phyloP scores from a whole-genome alignment of 1,284 basidiomycete species.

The Entoloma clypeatum region DNA sequence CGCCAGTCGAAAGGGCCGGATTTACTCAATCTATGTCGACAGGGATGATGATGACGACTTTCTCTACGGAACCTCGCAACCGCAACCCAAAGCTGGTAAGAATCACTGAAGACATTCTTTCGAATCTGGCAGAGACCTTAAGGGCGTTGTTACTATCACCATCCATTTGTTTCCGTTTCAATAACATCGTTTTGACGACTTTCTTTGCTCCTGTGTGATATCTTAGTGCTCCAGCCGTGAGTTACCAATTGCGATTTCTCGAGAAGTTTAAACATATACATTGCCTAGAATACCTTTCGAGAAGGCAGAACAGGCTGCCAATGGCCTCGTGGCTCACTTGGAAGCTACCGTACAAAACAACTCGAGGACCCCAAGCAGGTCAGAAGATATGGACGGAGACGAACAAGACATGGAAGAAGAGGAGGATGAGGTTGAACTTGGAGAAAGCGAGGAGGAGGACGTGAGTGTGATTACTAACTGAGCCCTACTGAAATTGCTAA shows the following conservation, averaged over 20 bases:
- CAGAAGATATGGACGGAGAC: conserved; percentile 12
- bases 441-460: conserved; percentile 38
- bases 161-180: conserved; percentile 25
- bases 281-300: conserved; percentile 44
- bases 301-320: conserved; percentile 35
- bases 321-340: conserved; percentile 44
- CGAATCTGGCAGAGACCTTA: conserved; percentile 9
- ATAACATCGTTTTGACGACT: conserved; percentile 40
- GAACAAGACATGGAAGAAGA: conserved; percentile 28
- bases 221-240: conserved; percentile 54
- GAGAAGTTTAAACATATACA: conserved; percentile 17
- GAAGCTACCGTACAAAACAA: conserved; percentile 41
- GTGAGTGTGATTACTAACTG: conserved; percentile 26
- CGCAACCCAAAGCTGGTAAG: conserved; percentile 39
- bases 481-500: conserved; percentile 2
- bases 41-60: conserved; percentile 76
- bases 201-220: conserved; percentile 34
- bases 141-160: conserved; percentile 22
- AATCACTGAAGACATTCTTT: conserved; percentile 17
- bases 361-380: background rate
- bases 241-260: conserved; percentile 26
- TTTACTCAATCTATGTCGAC: conserved; percentile 6
- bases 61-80: conserved; percentile 55
- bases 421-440: conserved; percentile 32
- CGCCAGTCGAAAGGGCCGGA: background rate